Conservation (phyloP, 148 eudicot species). For the Amaranthus palmeri region DNA sequence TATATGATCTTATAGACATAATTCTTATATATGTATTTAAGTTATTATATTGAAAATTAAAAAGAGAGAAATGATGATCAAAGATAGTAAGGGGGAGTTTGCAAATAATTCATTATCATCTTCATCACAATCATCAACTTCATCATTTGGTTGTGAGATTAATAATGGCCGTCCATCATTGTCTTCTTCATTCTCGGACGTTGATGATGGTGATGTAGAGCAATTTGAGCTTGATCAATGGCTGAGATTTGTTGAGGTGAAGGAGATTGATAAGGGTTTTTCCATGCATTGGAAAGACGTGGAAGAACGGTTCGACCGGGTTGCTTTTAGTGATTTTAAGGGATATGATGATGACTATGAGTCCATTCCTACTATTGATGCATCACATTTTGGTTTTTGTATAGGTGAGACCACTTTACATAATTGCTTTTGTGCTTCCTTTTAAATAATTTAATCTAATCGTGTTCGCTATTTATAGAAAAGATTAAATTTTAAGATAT, state of each 20-base stretch:
- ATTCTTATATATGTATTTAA: too few relatives aligned
- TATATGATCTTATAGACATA: too few relatives aligned
- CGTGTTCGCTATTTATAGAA: too few relatives aligned
- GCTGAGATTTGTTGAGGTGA: conserved; percentile 25
- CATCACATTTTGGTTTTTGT: conserved; percentile 23
- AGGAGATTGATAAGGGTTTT: neutral
- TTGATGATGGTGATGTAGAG: neutral
- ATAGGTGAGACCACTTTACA: conserved; percentile 13
- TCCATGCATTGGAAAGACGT: conserved; percentile 19
- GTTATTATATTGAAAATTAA: neutral
- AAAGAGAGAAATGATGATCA: neutral
- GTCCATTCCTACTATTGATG: conserved; percentile 7
- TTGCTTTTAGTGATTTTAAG: conserved; percentile 3
- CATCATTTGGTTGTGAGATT: neutral
- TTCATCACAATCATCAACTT: neutral
- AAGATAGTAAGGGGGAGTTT: neutral
- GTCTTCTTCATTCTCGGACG: neutral
- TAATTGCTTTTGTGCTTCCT: too few relatives aligned
- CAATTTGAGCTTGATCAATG: conserved; percentile 1
- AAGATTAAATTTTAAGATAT: too few relatives aligned
- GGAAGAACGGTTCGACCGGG: conserved; percentile 22
- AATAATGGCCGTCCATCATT: conserved; percentile 1
- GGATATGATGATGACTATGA: neutral
- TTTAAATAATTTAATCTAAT: too few relatives aligned
- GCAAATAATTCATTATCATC: conserved; percentile 2